phyloP scores from a whole-genome alignment of 164 flowering plant genomes.

The Berberis vulgaris region DNA sequence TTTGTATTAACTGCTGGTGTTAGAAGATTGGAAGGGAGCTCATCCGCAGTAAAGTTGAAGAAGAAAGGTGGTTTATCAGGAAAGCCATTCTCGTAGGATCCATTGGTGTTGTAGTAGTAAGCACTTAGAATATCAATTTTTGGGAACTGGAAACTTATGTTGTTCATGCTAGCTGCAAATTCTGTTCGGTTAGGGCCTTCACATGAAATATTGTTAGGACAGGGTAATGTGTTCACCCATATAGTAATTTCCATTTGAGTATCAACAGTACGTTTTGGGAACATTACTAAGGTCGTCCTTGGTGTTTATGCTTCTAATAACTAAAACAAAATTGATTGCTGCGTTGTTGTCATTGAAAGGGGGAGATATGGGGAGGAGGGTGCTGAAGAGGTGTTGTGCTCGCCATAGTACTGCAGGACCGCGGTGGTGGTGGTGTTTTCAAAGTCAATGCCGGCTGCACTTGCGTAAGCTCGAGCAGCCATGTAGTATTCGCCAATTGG shows the following conservation, averaged over 20 bases:
- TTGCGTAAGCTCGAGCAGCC: constrained; percentile 22
- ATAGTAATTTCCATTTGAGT: constrained; percentile 1
- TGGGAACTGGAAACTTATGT: no score
- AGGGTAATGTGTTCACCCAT: constrained; percentile 4
- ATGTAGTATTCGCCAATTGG: constrained; percentile 17
- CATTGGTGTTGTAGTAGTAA: constrained; percentile 8
- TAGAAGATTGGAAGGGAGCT: no score
- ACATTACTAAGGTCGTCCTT: constrained; percentile 19
- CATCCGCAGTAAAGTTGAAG: not conserved
- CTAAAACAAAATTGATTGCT: not conserved
- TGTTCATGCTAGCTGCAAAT: constrained; percentile 7
- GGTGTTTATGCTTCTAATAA: constrained; percentile 15
- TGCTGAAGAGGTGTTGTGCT: not conserved
- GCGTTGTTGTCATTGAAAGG: constrained; percentile 18
- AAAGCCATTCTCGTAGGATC: constrained; percentile 5
- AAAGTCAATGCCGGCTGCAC: not conserved
- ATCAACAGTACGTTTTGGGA: constrained; percentile 9
- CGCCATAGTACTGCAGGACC: constrained; percentile 1
- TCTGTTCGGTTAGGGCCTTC: constrained; percentile 11
- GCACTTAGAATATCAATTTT: not conserved
- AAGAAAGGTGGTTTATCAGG: constrained; percentile 6
- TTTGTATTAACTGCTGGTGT: no score
- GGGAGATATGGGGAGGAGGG: constrained; percentile 10
- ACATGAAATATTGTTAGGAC: constrained; percentile 1
- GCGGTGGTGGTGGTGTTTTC: constrained; percentile 26